Evolutionary conservation across 495 filamentous ascomycete genomes (phyloP), one percentile per base, ranked within the genome.

Genomic region (Aspergillus steynii): DNA sequence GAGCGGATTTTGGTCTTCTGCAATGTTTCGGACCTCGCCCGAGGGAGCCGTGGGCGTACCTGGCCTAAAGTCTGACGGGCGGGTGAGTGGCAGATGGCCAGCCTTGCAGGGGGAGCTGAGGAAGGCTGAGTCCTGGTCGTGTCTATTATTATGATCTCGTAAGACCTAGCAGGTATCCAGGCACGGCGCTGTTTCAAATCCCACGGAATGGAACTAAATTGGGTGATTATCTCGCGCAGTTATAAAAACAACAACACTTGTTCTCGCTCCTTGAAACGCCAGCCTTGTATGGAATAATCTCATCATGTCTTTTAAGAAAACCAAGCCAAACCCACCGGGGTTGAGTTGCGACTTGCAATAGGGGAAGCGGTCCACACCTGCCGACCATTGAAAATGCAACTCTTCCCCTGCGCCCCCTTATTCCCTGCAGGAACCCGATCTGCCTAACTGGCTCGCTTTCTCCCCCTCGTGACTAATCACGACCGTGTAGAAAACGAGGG

Each of bases 221-320:
- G 37, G 12, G 9, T 55, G 53, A 31, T 63, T 62, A 50, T 52
- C 29, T 42, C 27, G 37, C 34, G 29, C 27, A 56, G 32, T 50
- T 29, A 25, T 49, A 54, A 29, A 61, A 32, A 32, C 3, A 12
- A 57, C 15, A 45, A 58, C 48, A 42, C 54, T 29, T 51, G 29
- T 56, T 48, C 48, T 55, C 59, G 59, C 63, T 65, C 59, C 63
- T 59, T 37, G 34, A 61, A 64, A 65, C 63, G 63, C 63, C 63
- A 28, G 56, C 45, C 63, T 4, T 34, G 14, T 42, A 14, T 42
- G 37, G 37, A 50, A 57, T 29, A 47, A 59, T 28, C 57, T 51
- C 56, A 37, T 53, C 50, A 47, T 47, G 32, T 26, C 32, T 27
- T 47, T 53, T 14, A 20, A 42, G 12, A 42, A 15, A 42, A 12